Conservation (phyloP, 345 rosid genomes). For the Corchorus capsularis region DNA sequence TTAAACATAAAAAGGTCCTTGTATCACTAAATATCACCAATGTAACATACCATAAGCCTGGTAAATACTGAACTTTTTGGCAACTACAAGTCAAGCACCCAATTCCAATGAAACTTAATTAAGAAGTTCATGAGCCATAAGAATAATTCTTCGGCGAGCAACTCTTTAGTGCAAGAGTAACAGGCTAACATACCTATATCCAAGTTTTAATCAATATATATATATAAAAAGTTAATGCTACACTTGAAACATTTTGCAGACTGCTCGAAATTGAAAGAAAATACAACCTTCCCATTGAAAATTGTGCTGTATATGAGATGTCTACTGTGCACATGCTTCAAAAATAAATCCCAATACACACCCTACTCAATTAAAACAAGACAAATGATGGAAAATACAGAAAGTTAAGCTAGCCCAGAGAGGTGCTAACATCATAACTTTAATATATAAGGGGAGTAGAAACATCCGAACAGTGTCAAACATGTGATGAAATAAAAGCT, state of each 20-base stretch:
- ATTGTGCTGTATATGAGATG: not conserved
- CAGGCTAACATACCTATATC: not conserved
- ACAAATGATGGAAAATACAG: not conserved
- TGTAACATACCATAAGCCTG: not conserved
- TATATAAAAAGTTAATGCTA: not conserved
- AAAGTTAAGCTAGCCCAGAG: not conserved
- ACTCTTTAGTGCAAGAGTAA: slow-evolving; percentile 2
- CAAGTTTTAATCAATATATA: not conserved
- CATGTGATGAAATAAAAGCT: not conserved
- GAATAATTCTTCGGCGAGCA: not conserved
- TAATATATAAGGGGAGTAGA: slow-evolving; percentile 15
- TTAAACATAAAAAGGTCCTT: not conserved
- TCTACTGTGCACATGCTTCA: slow-evolving; percentile 1
- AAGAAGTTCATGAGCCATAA: slow-evolving; percentile 1
- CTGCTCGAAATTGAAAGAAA: not conserved
- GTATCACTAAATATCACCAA: slow-evolving; percentile 1
- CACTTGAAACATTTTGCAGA: not conserved
- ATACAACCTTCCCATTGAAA: not conserved
- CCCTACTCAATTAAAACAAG: not conserved
- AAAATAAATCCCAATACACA: not conserved
- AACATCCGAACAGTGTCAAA: not conserved
- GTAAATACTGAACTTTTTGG: not conserved
- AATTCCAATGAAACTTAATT: not conserved
- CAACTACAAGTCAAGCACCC: slow-evolving; percentile 1
- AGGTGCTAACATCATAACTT: not conserved